Percentiles rank a stretch among this genome's conserved stretches.
phyloP scores from a whole-genome alignment of 208 protist genomes.

The Acanthamoeba sp. region DNA sequence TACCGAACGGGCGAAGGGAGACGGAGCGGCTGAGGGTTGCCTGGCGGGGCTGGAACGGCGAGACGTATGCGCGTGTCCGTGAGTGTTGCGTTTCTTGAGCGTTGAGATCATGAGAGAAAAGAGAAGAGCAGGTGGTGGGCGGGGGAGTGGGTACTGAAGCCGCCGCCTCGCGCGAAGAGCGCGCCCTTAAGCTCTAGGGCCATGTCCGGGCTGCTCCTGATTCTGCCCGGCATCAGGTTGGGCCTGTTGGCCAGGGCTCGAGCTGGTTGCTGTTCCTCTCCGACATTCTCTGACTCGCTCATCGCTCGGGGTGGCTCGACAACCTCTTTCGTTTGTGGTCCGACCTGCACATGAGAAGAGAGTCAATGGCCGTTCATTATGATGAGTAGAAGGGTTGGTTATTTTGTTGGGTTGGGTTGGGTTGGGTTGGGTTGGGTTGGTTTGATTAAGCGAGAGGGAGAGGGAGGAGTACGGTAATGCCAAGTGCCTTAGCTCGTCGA shows the following conservation, averaged over 20 bases:
- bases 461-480: neutral
- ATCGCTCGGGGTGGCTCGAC: neutral
- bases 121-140: neutral
- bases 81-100: too few species aligned
- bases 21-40: neutral
- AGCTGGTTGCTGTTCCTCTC: neutral
- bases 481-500: neutral
- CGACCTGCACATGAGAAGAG: neutral
- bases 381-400: neutral
- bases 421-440: too few species aligned
- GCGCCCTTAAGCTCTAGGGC: neutral
- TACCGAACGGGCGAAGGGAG: neutral
- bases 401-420: too few species aligned
- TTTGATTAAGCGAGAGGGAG: too few species aligned
- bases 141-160: neutral
- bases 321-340: slow-evolving; percentile 7
- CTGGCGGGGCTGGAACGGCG: neutral
- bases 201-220: neutral
- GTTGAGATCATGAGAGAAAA: too few species aligned
- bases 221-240: neutral
- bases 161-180: neutral
- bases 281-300: neutral
- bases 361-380: too few species aligned
- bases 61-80: neutral
- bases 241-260: neutral